A percentile compares a stretch with the other conserved stretches of the same genome.
Evolutionary conservation across 306 rosid genomes (phyloP).

Genomic region (Glycine soja): DNA sequence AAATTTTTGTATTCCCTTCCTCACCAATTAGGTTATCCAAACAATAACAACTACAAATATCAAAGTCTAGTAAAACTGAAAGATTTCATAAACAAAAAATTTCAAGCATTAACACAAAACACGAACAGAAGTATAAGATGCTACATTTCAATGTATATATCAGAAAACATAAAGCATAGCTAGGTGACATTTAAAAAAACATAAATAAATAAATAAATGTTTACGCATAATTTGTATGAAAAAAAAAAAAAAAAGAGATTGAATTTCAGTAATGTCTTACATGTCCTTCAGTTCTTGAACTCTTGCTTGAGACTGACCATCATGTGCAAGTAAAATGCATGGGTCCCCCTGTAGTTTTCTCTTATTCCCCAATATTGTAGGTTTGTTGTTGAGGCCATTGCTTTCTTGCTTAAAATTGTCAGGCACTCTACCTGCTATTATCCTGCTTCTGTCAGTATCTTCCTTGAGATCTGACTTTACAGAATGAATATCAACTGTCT

Average conservation of each 20-base stretch:
- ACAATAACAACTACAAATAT: slow-evolving; percentile 17
- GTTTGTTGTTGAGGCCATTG: slow-evolving; percentile 47
- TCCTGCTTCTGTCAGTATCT: slow-evolving; percentile 51
- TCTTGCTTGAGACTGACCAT: slow-evolving; percentile 69
- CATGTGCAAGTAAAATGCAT: slow-evolving; percentile 69
- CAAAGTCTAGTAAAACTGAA: slow-evolving; percentile 23
- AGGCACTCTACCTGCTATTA: slow-evolving; percentile 46
- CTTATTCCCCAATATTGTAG: slow-evolving; percentile 58
- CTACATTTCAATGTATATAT: slow-evolving; percentile 23
- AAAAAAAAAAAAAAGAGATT: not conserved
- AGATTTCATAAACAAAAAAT: not conserved
- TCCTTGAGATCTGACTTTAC: slow-evolving; percentile 54
- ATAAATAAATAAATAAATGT: not conserved
- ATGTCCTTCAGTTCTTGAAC: slow-evolving; percentile 71
- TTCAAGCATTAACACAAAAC: slow-evolving; percentile 26
- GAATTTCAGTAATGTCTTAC: slow-evolving; percentile 59
- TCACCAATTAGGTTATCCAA: slow-evolving; percentile 22
- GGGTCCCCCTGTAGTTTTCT: slow-evolving; percentile 58
- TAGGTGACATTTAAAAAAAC: slow-evolving; percentile 11
- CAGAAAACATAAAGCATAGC: slow-evolving; percentile 35
- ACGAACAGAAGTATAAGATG: not conserved
- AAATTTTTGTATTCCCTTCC: slow-evolving; percentile 7
- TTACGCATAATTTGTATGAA: slow-evolving; percentile 13
- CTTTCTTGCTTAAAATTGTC: slow-evolving; percentile 54
- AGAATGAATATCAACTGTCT: slow-evolving; percentile 42